Evolutionary conservation across 257 asterid species (phyloP), one percentile per base, ranked within the genome.

Genomic region (Rubia yunnanensis): DNA sequence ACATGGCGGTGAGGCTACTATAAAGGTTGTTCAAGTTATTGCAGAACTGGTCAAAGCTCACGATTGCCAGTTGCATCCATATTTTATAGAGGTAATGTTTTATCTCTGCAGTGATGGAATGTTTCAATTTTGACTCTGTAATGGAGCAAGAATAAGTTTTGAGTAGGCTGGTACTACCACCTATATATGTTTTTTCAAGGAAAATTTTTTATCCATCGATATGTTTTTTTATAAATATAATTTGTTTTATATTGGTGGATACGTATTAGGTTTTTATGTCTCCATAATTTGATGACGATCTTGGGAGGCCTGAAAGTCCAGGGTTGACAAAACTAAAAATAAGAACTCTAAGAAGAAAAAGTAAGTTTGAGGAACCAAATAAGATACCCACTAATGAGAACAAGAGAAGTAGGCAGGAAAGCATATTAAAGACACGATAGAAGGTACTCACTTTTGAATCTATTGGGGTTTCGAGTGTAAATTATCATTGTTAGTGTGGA

Each of bases 1-100:
- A 82, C 99, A 94, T 79, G 95, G 95, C 1, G 96, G 99, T 49
- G 99, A 90, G 84, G 95, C 70, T 71, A 94, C 97, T 24, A 83
- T 90, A 66, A 97, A 90, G 86, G 96, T 94, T 72, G 96, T 88
- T 71, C 83, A 71, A 72, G 57, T 79, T 85, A 88, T 94, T 44
- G 97, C 96, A 17, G 95, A 88, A 18, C 85, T 85, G 56, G 97
- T 94, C 56, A 94, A 94, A 80, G 77, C 78, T 76, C 67, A 77
- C 72, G 74, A 83, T 81, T 90, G 99, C 78, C 88, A 78, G 67
- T 70, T 90, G 38, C 96, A 94, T 80, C 95, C 99, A 73, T 97
- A 90, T 81, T 88, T 87, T 63, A 67, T 94, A 70, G 96, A 94
- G 78, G 99, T 94, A 81, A 26, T 75, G 36, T 44, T 39, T 58